Evolutionary conservation across 129 eudicot genomes (phyloP).

Genomic region (Helichrysum umbraculigerum): DNA sequence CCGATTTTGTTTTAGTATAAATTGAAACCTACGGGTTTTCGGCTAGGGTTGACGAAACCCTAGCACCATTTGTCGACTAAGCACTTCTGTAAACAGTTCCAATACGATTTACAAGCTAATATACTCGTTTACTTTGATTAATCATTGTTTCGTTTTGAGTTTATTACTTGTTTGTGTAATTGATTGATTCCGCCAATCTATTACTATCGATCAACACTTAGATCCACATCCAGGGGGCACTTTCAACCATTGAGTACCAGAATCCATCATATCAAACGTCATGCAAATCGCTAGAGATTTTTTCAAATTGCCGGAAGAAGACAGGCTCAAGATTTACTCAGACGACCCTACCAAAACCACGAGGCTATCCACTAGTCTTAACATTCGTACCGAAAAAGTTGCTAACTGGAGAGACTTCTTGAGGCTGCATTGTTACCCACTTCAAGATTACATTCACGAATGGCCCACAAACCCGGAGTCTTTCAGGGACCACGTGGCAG

Average conservation of each 20-base stretch:
- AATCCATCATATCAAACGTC: constrained; percentile 30
- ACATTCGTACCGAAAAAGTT: constrained; percentile 40
- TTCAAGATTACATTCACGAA: constrained; percentile 36
- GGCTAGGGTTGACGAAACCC: too few relatives aligned
- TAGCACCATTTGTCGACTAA: too few relatives aligned
- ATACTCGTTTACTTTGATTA: too few relatives aligned
- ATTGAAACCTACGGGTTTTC: too few relatives aligned
- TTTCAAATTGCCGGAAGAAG: constrained; percentile 39
- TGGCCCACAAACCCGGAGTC: constrained; percentile 42
- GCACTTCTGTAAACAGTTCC: too few relatives aligned
- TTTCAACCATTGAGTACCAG: constrained; percentile 41
- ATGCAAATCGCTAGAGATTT: constrained; percentile 29
- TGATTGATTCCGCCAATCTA: too few relatives aligned
- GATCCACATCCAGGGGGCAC: too few relatives aligned
- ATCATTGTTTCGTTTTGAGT: too few relatives aligned
- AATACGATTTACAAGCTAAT: too few relatives aligned
- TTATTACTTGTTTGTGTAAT: too few relatives aligned
- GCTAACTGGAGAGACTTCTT: constrained; percentile 47
- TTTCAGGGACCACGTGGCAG: constrained; percentile 35
- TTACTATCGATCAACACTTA: too few relatives aligned
- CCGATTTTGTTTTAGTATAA: too few relatives aligned
- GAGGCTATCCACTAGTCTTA: constrained; percentile 46
- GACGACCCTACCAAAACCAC: constrained; percentile 48
- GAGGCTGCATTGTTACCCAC: constrained; percentile 46
- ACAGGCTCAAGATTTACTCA: constrained; percentile 42